phyloP scores from a whole-genome alignment of 208 protist genomes.

The Pavlovales sp. region DNA sequence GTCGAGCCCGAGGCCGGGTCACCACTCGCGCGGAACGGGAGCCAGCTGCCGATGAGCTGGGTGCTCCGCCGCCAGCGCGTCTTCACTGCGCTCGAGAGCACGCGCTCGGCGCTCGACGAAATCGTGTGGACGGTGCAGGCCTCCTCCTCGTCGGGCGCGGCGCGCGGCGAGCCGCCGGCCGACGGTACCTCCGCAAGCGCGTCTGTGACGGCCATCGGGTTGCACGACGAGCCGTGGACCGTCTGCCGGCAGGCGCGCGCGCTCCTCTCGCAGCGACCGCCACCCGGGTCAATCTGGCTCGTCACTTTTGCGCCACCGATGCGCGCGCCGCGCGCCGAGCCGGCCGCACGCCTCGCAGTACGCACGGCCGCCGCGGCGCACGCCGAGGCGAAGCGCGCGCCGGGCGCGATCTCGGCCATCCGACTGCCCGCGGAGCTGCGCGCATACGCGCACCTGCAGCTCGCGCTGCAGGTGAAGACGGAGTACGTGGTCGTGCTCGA shows the following conservation, averaged over 20 bases:
- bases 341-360: no score
- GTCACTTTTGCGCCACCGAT: neutral
- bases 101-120: neutral
- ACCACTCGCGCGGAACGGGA: no score
- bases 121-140: neutral
- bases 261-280: neutral
- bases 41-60: no score
- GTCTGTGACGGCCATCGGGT: neutral
- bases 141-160: no score
- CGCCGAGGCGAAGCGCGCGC: neutral
- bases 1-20: no score
- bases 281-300: neutral
- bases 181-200: no score
- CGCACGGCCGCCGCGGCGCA: no score
- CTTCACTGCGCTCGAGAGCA: neutral
- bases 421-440: neutral
- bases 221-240: neutral
- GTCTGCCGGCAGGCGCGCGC: neutral
- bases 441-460: neutral
- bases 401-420: neutral
- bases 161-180: no score
- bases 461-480: neutral
- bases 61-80: neutral
- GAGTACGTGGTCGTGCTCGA: neutral
- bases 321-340: neutral